A percentile compares a stretch with the other conserved stretches of the same genome.
Evolutionary conservation across 2,329 filamentous ascomycete genomes (phyloP).

Genomic region (Dothistroma pini): DNA sequence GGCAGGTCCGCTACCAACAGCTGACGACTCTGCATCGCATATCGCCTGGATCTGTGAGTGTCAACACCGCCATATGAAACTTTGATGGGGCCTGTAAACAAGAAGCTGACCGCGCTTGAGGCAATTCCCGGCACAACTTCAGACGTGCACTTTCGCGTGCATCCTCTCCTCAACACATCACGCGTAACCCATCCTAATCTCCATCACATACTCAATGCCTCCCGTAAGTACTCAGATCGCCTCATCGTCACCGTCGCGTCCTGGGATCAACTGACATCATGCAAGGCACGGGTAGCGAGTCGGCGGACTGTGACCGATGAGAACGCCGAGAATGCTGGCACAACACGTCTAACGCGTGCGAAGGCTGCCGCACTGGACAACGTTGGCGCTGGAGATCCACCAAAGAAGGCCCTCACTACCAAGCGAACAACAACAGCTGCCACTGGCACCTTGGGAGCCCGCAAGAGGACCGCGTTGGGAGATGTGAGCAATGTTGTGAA

Average conservation of each 20-base stretch:
- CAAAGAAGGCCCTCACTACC: constrained; percentile 46
- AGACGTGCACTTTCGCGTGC: constrained; percentile 24
- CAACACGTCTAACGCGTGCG: constrained; percentile 85
- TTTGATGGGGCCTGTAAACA: constrained; percentile 6
- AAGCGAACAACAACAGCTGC: constrained; percentile 45
- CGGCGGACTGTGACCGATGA: constrained; percentile 79
- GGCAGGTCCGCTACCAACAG: constrained; percentile 21
- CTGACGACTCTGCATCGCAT: constrained; percentile 19
- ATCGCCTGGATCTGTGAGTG: constrained; percentile 13
- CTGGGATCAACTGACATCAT: constrained; percentile 40
- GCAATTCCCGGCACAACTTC: constrained; percentile 20
- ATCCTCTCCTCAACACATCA: constrained; percentile 10
- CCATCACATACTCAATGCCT: constrained; percentile 34
- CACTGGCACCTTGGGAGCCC: constrained; percentile 42
- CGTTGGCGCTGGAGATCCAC: constrained; percentile 55
- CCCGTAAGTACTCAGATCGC: constrained; percentile 30
- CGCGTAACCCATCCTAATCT: constrained; percentile 13
- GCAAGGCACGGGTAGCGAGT: constrained; percentile 62
- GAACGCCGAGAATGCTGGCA: constrained; percentile 72
- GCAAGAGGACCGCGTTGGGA: constrained; percentile 78
- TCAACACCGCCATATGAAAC: background rate
- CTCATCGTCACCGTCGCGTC: constrained; percentile 9
- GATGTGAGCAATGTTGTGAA: constrained; percentile 97
- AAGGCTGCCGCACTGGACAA: constrained; percentile 70
- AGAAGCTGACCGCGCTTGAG: constrained; percentile 29